Evolutionary conservation across 2,329 filamentous ascomycete genomes (phyloP).

Genomic region (Nemania sp.): DNA sequence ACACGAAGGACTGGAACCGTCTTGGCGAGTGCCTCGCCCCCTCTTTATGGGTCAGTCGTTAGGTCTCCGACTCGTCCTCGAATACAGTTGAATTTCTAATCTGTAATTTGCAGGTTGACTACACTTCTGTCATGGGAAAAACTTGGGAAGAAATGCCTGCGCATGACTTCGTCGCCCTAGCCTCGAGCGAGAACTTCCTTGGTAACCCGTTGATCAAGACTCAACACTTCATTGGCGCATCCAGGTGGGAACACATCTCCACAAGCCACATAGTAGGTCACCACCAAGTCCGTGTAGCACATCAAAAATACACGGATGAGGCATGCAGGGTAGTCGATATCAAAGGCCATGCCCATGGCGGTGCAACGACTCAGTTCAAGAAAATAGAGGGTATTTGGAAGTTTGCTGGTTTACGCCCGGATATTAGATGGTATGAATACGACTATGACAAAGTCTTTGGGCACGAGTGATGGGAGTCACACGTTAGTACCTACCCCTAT

Average conservation of each 20-base stretch:
- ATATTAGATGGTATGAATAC: slow-evolving; percentile 56
- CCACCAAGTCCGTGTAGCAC: slow-evolving; percentile 63
- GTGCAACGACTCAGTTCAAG: slow-evolving; percentile 58
- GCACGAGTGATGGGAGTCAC: no score
- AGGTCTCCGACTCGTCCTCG: no score
- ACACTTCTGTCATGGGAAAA: slow-evolving; percentile 52
- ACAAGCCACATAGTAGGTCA: slow-evolving; percentile 55
- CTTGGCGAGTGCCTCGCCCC: slow-evolving; percentile 11
- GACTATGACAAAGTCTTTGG: no score
- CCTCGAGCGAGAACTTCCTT: slow-evolving; percentile 56
- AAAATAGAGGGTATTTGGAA: slow-evolving; percentile 62
- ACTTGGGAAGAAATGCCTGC: slow-evolving; percentile 61
- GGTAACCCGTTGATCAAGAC: slow-evolving; percentile 60
- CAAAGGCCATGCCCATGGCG: slow-evolving; percentile 60
- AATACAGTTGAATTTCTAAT: no score
- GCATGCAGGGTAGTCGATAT: slow-evolving; percentile 49
- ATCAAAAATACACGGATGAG: slow-evolving; percentile 59
- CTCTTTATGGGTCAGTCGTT: no score
- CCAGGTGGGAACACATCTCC: slow-evolving; percentile 52
- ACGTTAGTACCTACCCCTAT: no score
- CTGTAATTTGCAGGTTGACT: slow-evolving; percentile 37
- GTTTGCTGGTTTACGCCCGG: slow-evolving; percentile 58
- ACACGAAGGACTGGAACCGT: slow-evolving; percentile 13
- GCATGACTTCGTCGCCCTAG: slow-evolving; percentile 57
- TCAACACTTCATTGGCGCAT: slow-evolving; percentile 59